Evolutionary conservation across 2,329 filamentous ascomycete genomes (phyloP).

Genomic region (Hymenoscyphus occultus): DNA sequence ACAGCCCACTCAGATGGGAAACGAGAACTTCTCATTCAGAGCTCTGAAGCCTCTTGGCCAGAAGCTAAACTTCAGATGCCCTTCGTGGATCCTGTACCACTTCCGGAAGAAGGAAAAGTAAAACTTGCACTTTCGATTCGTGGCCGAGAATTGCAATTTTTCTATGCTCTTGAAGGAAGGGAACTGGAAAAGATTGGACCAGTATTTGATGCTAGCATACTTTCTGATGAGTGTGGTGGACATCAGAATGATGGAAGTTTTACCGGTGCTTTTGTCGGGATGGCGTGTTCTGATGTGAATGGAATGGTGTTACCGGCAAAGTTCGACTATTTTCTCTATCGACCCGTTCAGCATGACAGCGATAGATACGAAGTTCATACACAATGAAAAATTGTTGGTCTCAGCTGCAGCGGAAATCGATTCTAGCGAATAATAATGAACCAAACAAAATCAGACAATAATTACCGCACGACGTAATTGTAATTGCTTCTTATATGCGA

Average conservation of each 20-base stretch:
- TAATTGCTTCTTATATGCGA: too few species aligned
- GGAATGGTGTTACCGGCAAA: conserved; percentile 45
- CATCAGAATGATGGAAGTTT: conserved; percentile 61
- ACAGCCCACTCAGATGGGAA: conserved; percentile 54
- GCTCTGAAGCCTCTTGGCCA: conserved; percentile 56
- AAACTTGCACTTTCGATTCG: conserved; percentile 50
- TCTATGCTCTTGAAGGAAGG: conserved; percentile 48
- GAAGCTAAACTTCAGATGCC: conserved; percentile 47
- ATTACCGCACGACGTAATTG: too few species aligned
- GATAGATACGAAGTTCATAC: conserved; percentile 46
- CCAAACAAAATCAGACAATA: too few species aligned
- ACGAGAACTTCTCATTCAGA: conserved; percentile 55
- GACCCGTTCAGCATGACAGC: conserved; percentile 45
- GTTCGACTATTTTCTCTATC: conserved; percentile 53
- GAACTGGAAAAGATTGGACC: conserved; percentile 50
- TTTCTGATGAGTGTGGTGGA: conserved; percentile 62
- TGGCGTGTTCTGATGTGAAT: conserved; percentile 55
- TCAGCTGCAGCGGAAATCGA: too few species aligned
- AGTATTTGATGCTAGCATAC: conserved; percentile 55
- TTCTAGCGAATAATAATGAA: too few species aligned
- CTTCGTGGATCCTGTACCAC: conserved; percentile 42
- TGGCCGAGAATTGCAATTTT: conserved; percentile 53
- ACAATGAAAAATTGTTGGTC: too few species aligned
- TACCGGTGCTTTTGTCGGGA: conserved; percentile 58
- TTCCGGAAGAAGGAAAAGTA: conserved; percentile 55